Evolutionary conservation across 257 asterid genomes (phyloP), one percentile per base, ranked within the genome.

Genomic region (Solanum corneliomulleri): DNA sequence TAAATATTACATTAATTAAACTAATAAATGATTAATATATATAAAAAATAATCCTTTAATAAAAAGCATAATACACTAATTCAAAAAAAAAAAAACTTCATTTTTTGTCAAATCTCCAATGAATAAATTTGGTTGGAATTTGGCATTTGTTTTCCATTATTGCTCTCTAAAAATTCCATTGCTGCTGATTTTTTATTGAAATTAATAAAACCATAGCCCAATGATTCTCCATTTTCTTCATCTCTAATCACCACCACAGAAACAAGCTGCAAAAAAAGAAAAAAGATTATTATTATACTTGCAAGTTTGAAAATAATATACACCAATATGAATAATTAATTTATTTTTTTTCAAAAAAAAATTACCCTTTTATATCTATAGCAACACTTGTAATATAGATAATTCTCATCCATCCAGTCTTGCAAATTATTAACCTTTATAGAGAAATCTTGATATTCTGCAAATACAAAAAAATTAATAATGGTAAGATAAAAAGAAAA

Each of bases 351-450:
- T 13, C 2, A 4, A 5, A n/a, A 64, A 12, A 11, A 25, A 11
- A 3, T 68, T 68, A 87, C 87, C 88, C 37, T 31, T 64, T 49
- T 87, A 27, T 25, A 82, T 31, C 5, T 69, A 45, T 39, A n/a
- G 56, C 88, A 89, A 42, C 91, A 89, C 62, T 82, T 87, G 13
- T 85, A 76, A 56, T 87, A 89, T 25, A 89, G 89, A 87, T 89
- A 89, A 71, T 87, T 89, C 87, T 89, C 91, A 35, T 89, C 91
- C 90, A 89, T 89, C 88, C 88, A 86, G 11, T 84, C 42, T 52
- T 85, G 86, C 87, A 89, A 85, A 75, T 85, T 85, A 3, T 68
- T 56, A n/a, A 47, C 41, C 88, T 37, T 37, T 42, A 87, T 42
- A 45, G 86, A 87, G 5, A 62, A 47, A 49, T 49, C 11, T 2